A percentile compares a stretch with the other conserved stretches of the same genome.
phyloP scores from a whole-genome alignment of 2,329 filamentous ascomycete species.

The Neofusicoccum parvum region DNA sequence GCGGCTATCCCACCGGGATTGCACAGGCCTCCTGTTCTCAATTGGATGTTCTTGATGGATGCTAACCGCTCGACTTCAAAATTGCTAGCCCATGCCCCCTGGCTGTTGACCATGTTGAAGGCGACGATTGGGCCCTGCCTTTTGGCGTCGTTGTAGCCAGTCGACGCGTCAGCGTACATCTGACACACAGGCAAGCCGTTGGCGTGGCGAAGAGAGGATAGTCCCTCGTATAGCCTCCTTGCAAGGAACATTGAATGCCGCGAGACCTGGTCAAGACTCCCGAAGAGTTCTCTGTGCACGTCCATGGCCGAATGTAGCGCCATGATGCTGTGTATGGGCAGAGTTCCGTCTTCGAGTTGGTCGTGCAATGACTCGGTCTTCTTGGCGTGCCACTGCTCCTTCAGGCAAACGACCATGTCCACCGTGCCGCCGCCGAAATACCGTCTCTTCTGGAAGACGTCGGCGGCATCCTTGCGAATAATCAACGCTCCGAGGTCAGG shows the following conservation, averaged over 20 bases:
- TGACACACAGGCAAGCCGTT: conserved; percentile 68
- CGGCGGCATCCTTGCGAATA: conserved; percentile 70
- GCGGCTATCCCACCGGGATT: conserved; percentile 85
- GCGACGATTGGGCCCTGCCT: conserved; percentile 74
- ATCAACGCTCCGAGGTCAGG: conserved; percentile 87
- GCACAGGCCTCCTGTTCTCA: conserved; percentile 87
- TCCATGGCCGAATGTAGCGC: conserved; percentile 76
- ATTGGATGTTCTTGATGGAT: conserved; percentile 74
- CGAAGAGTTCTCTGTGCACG: conserved; percentile 69
- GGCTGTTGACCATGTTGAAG: conserved; percentile 75
- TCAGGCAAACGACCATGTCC: conserved; percentile 79
- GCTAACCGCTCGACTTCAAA: conserved; percentile 87
- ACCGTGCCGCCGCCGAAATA: conserved; percentile 97
- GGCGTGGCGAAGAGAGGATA: conserved; percentile 65
- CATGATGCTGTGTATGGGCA: conserved; percentile 88
- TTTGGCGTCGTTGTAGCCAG: conserved; percentile 46
- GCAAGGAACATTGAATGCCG: conserved; percentile 71
- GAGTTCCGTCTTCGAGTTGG: conserved; percentile 83
- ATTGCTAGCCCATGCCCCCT: conserved; percentile 76
- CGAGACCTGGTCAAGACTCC: conserved; percentile 69
- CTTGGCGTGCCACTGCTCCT: conserved; percentile 78
- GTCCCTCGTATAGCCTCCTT: conserved; percentile 58
- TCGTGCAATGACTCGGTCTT: conserved; percentile 76
- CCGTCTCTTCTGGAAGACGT: conserved; percentile 64
- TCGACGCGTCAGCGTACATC: conserved; percentile 58